Conservation (phyloP, 306 rosid genomes). For the Styphnolobium japonicum region DNA sequence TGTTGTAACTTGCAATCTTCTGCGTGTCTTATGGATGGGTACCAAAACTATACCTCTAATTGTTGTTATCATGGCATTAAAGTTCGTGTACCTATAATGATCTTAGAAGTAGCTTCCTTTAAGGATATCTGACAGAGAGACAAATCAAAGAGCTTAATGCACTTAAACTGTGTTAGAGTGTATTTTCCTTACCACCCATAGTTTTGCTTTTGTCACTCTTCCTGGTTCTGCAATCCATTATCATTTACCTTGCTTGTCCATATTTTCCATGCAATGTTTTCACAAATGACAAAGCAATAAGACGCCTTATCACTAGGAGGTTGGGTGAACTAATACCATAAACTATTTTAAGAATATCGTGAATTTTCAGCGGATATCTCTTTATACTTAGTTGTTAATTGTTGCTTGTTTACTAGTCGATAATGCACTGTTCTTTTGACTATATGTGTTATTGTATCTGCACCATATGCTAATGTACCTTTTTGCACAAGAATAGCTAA, state of each 20-base stretch:
- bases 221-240: not conserved
- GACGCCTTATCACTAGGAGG: not conserved
- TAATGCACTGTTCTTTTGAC: not conserved
- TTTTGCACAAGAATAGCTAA: not conserved
- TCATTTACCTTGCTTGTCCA: not conserved
- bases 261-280: not conserved
- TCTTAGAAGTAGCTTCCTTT: not conserved
- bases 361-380: not conserved
- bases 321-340: not conserved
- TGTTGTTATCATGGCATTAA: not conserved
- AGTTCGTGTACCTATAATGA: not conserved
- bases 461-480: not conserved
- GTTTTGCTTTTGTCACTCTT: not conserved
- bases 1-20: not conserved
- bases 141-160: not conserved
- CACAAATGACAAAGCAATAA: not conserved
- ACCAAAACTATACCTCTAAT: not conserved
- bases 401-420: not conserved
- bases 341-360: not conserved
- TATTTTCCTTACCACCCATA: not conserved
- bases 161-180: not conserved
- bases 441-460: not conserved
- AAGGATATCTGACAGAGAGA: not conserved
- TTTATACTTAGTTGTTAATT: not conserved
- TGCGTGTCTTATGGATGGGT: not conserved